A percentile compares a stretch with the other conserved stretches of the same genome.
Evolutionary conservation across 1,284 basidiomycete species (phyloP).

Genomic region (Sporisorium scitamineum): DNA sequence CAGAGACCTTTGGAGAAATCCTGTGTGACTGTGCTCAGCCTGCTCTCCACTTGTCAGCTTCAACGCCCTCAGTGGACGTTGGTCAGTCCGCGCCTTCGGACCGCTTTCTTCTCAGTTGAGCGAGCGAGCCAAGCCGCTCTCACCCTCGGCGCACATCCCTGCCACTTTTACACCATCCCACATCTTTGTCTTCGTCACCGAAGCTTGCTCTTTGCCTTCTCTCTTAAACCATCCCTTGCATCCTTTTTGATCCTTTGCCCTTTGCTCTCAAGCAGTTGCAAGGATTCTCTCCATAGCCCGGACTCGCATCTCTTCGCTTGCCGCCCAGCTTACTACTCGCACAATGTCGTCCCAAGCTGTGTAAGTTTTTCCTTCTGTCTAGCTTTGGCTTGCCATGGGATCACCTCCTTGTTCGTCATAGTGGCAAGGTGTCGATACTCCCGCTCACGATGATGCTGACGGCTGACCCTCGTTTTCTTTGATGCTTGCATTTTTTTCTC

Average conservation of each 20-base stretch:
- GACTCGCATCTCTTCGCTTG: slow-evolving; percentile 40
- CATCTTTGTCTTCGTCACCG: slow-evolving; percentile 16
- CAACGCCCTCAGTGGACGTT: neutral
- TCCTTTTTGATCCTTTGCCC: slow-evolving; percentile 16
- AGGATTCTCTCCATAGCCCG: slow-evolving; percentile 46
- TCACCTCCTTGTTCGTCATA: neutral
- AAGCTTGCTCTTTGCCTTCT: slow-evolving; percentile 20
- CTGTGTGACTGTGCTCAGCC: neutral
- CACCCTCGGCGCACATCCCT: neutral
- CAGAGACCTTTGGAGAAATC: neutral
- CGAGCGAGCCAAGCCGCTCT: neutral
- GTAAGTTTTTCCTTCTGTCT: slow-evolving; percentile 33
- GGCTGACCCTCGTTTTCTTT: slow-evolving; percentile 10
- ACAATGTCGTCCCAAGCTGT: slow-evolving; percentile 58
- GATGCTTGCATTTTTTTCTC: neutral
- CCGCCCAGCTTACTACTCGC: slow-evolving; percentile 38
- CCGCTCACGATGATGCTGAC: neutral
- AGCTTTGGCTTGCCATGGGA: neutral
- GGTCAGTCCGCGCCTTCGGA: slow-evolving; percentile 25
- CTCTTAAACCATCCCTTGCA: slow-evolving; percentile 12
- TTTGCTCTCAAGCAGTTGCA: slow-evolving; percentile 36
- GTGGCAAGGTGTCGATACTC: neutral
- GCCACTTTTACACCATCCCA: slow-evolving; percentile 5
- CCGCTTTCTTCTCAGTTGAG: slow-evolving; percentile 36
- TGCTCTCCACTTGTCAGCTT: slow-evolving; percentile 4